Base-by-base conservation (phyloP, 2,329 filamentous ascomycete genomes). In the Monascus ruber region DNA sequence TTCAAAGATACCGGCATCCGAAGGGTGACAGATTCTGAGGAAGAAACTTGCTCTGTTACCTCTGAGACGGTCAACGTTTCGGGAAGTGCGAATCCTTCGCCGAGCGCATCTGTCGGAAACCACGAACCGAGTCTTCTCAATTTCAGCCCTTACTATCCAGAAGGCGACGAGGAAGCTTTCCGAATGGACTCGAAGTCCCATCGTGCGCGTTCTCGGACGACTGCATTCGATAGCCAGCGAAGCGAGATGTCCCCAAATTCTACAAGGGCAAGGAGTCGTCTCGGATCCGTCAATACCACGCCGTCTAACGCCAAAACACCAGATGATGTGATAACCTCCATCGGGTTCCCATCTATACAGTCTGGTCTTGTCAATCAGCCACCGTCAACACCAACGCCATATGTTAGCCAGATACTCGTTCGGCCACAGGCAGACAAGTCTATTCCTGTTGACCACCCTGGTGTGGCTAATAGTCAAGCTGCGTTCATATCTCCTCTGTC, bases 261-360 rank as follows among this genome's bases (percentile, higher is more conserved):
- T 10, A 50, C 51, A 34, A 56, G 58, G 44, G 48, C 53, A 9
- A 53, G 63, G 37, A 58, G 55, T 38, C 58, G 62, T 27, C 45
- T 67, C 17, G 61, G 61, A 25, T 66, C 64, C 9, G 54, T 66
- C 36, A 65, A 63, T 40, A 56, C 62, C 26, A 45, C 58, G 28
- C 48, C 53, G 28, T 47, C 59, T 9, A 55, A 57, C 25, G 44
- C 55, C 10, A 64, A 64, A 38, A 46, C 52, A n/a, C 42, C 58
- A 0, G 64, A 66, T 27, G 64, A 69, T 33, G 51, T 54, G 9
- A 47, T 58, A 28, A 45, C 52, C 27, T 70, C 68, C 11, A 70
- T 71, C 42, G 68, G 68, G 2, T 70, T 63, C 42, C 68, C 67
- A 11, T 70, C 68, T 8, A 66, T 70, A 29, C 28, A 29, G 28